Base-by-base conservation (phyloP, 805 yeast genomes). In the Wickerhamiella dianesei region DNA sequence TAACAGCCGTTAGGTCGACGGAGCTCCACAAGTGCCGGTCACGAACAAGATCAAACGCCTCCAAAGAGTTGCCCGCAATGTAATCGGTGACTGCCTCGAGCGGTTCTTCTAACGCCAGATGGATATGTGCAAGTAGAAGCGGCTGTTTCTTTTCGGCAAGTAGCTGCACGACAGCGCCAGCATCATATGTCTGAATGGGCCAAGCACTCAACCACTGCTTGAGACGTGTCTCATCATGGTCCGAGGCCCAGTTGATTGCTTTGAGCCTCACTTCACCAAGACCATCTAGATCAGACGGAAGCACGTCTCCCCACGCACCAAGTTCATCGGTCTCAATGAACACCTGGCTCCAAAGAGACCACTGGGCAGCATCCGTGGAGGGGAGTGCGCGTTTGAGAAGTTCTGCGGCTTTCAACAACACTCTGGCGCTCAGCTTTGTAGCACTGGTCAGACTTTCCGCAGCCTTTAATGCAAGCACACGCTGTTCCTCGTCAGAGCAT, bases 1-100 rank as follows among this genome's bases (percentile, higher is more conserved):
- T 5, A 9, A 39, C 41, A 5, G 41, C 41, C 14, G n/a, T 21
- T 18, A 39, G n/a, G n/a, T 39, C 41, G 8, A 39, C 16, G n/a
- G 67, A 69, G 0, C 71, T 61, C 39, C 88, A 62, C 25, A 89
- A 63, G 55, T 86, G 89, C 57, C 80, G 71, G 35, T 71, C 66
- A 9, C 78, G 67, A 43, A 87, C 65, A 46, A 85, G 74, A 36
- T 72, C 69, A 40, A 88, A 59, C 0, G 79, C 72, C 14, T 71
- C 56, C 0, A 68, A 58, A 58, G 82, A 87, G 51, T 72, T 67
- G 21, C 81, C 62, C 16, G 60, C 60, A 13, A 84, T 68, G 53
- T 84, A 66, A 57, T 81, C 87, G 0, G 69, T 69, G 5, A 82
- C 76, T 1, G 95, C 88, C 32, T 70, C 68, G 1, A 66, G 64